Evolutionary conservation across 495 filamentous ascomycete species (phyloP).

Genomic region (Halenospora varia): DNA sequence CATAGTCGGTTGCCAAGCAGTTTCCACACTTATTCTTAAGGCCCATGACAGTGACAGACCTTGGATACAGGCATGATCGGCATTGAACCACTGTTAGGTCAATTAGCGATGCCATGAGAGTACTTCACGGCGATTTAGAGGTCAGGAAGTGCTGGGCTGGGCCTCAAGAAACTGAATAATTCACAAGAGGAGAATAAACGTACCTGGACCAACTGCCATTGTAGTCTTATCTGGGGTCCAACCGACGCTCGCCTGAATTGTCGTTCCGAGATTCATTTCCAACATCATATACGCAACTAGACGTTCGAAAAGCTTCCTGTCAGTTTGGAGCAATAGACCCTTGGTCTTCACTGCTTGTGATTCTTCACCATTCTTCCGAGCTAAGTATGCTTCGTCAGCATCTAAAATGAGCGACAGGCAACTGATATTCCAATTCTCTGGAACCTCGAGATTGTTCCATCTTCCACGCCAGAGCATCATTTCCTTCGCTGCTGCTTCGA

Average conservation of each 20-base stretch:
- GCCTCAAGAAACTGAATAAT: too few relatives aligned
- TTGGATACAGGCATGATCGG: constrained; percentile 35
- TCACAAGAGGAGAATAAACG: too few relatives aligned
- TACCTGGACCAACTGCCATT: constrained; percentile 32
- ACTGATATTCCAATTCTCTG: constrained; percentile 41
- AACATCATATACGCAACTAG: constrained; percentile 45
- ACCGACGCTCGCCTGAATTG: constrained; percentile 29
- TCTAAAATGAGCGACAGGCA: constrained; percentile 39
- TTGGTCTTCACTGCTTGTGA: neutral
- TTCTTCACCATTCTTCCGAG: constrained; percentile 9
- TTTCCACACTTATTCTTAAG: constrained; percentile 32
- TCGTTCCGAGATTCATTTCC: constrained; percentile 38
- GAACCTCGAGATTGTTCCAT: constrained; percentile 40
- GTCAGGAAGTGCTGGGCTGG: too few relatives aligned
- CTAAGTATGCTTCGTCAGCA: constrained; percentile 32
- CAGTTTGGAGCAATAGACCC: constrained; percentile 25
- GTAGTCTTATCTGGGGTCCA: constrained; percentile 40
- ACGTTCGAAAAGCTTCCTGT: constrained; percentile 33
- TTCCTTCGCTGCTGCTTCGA: constrained; percentile 33
- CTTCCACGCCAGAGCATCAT: constrained; percentile 32
- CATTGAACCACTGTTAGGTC: too few relatives aligned
- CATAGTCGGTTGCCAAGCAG: constrained; percentile 22
- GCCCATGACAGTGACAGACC: constrained; percentile 44
- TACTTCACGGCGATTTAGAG: too few relatives aligned
- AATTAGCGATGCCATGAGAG: too few relatives aligned